phyloP scores from a whole-genome alignment of 73 alveolate genomes.

The Paramecium primaurelia region DNA sequence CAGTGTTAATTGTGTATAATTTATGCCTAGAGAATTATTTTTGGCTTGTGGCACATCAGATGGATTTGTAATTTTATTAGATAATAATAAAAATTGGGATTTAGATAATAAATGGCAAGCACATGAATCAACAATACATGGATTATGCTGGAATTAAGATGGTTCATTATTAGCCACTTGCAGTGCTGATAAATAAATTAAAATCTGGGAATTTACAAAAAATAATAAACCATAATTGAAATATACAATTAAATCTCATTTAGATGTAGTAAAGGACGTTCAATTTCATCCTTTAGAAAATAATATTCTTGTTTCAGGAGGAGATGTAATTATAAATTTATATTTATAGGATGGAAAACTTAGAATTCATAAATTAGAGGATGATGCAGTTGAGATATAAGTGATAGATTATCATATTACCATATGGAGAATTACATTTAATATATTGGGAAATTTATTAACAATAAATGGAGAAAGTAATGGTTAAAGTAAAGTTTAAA shows the following conservation, averaged over 20 bases:
- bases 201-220: conserved; percentile 62
- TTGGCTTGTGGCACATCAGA: conserved; percentile 45
- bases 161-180: conserved; percentile 67
- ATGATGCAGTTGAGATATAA: not conserved
- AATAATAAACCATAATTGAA: not conserved
- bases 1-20: not conserved
- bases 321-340: not conserved
- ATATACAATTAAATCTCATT: not conserved
- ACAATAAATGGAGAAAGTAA: not conserved
- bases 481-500: not conserved
- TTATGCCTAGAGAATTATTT: not conserved
- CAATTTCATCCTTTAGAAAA: conserved; percentile 17
- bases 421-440: not conserved
- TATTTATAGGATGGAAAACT: not conserved
- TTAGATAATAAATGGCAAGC: not conserved
- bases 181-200: conserved; percentile 67
- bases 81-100: conserved; percentile 10
- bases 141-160: conserved; percentile 23
- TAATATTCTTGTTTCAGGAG: conserved; percentile 6
- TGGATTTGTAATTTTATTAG: conserved; percentile 8
- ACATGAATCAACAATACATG: conserved; percentile 40
- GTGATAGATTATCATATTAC: not conserved
- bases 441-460: not conserved
- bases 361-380: not conserved
- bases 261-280: not conserved